phyloP scores from a whole-genome alignment of 129 eudicot species.

The Gnaphalium uliginosum region DNA sequence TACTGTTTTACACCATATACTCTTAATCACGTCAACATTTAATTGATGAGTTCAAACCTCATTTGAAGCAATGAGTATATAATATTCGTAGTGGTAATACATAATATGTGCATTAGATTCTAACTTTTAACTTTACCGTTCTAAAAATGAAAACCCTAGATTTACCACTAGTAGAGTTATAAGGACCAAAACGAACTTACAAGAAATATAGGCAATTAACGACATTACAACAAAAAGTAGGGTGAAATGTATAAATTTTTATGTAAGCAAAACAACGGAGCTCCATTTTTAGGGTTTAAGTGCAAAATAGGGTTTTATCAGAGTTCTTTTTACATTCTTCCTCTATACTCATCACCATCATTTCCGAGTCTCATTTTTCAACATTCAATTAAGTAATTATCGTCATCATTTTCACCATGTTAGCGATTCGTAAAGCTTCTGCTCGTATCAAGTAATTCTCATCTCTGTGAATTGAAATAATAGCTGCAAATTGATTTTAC shows the following conservation, averaged over 20 bases:
- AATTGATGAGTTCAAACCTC: too few species aligned
- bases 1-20: too few species aligned
- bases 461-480: background rate
- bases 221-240: background rate
- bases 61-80: too few species aligned
- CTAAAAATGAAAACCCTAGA: too few species aligned
- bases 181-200: background rate
- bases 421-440: slow-evolving; percentile 39
- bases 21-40: too few species aligned
- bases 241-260: background rate
- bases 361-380: background rate
- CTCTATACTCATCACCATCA: background rate
- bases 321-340: background rate
- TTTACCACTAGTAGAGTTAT: too few species aligned
- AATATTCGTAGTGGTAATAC: too few species aligned
- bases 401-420: slow-evolving; percentile 20
- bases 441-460: slow-evolving; percentile 27
- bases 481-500: background rate
- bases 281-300: slow-evolving; percentile 9
- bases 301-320: background rate
- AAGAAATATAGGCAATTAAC: background rate
- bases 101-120: too few species aligned
- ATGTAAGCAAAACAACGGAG: background rate
- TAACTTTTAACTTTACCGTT: too few species aligned
- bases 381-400: too few species aligned